Conservation (phyloP, 345 rosid genomes). For the Noccaea caerulescens region DNA sequence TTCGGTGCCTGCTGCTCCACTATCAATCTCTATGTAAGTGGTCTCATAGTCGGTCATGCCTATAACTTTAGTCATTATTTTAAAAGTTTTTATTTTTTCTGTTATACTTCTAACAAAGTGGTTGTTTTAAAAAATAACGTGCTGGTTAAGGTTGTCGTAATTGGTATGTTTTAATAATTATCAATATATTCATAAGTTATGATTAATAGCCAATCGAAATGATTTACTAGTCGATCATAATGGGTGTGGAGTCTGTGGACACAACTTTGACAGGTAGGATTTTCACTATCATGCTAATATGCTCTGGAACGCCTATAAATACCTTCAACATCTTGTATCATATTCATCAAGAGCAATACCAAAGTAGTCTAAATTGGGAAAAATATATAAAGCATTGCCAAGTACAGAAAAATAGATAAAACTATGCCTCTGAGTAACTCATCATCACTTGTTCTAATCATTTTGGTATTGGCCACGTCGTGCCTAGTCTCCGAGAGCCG, state of each 20-base stretch:
- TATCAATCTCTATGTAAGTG: constrained; percentile 20
- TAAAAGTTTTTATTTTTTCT: background rate
- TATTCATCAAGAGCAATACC: constrained; percentile 35
- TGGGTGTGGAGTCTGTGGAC: constrained; percentile 8
- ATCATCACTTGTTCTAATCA: constrained; percentile 34
- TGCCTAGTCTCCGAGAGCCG: constrained; percentile 56
- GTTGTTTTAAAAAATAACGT: background rate
- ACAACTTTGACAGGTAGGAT: constrained; percentile 27
- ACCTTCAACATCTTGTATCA: constrained; percentile 24
- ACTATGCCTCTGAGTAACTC: constrained; percentile 35
- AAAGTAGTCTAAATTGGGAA: constrained; percentile 17
- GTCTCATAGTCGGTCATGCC: constrained; percentile 33
- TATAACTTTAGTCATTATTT: constrained; percentile 1
- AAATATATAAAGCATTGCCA: background rate
- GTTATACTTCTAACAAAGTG: background rate
- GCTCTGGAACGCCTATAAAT: constrained; percentile 39
- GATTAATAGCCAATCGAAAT: background rate
- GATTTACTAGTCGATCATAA: background rate
- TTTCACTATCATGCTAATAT: constrained; percentile 10
- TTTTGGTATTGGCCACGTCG: constrained; percentile 38
- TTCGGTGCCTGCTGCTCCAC: constrained; percentile 35
- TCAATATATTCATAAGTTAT: constrained; percentile 7
- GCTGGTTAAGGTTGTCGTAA: constrained; percentile 10
- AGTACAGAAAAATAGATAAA: constrained; percentile 12
- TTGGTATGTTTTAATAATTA: constrained; percentile 7